Evolutionary conservation across 2,329 filamentous ascomycete species (phyloP).

Genomic region (Madurella mycetomatis): DNA sequence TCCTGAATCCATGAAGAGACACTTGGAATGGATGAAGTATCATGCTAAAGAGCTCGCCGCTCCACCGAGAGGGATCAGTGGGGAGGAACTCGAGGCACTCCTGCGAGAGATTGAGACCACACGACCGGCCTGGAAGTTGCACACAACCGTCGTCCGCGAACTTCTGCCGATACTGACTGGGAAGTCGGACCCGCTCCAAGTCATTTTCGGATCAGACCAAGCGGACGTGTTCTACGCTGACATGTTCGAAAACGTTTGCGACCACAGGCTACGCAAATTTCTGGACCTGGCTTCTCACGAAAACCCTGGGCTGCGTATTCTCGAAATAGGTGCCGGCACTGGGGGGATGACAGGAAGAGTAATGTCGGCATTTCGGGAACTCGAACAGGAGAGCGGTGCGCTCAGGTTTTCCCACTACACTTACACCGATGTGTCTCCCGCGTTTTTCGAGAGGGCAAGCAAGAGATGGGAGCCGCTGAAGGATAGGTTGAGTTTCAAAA

Average conservation of each 20-base stretch:
- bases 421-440: slow-evolving; percentile 8
- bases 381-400: not conserved
- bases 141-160: slow-evolving; percentile 16
- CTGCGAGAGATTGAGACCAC: slow-evolving; percentile 27
- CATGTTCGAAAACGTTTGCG: slow-evolving; percentile 29
- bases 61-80: slow-evolving; percentile 18
- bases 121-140: slow-evolving; percentile 32
- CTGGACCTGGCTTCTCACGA: slow-evolving; percentile 6
- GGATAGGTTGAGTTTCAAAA: not conserved
- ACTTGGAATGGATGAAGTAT: slow-evolving; percentile 33
- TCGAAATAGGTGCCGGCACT: slow-evolving; percentile 31
- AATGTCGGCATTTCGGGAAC: slow-evolving; percentile 24
- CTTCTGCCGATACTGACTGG: slow-evolving; percentile 1
- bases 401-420: not conserved
- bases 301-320: slow-evolving; percentile 23
- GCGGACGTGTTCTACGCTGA: slow-evolving; percentile 14
- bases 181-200: slow-evolving; percentile 6
- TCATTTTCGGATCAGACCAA: not conserved
- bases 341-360: slow-evolving; percentile 1
- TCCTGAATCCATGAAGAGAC: slow-evolving; percentile 21
- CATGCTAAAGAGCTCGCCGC: slow-evolving; percentile 23
- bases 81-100: slow-evolving; percentile 26
- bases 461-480: slow-evolving; percentile 9
- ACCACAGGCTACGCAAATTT: slow-evolving; percentile 12
- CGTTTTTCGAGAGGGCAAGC: slow-evolving; percentile 27